Percentiles rank a stretch among this genome's conserved stretches.
These are phyloP conservation scores for Linum tenue DNA, from an alignment of 345 rosid species.

Conservation along the genomic window DNA sequence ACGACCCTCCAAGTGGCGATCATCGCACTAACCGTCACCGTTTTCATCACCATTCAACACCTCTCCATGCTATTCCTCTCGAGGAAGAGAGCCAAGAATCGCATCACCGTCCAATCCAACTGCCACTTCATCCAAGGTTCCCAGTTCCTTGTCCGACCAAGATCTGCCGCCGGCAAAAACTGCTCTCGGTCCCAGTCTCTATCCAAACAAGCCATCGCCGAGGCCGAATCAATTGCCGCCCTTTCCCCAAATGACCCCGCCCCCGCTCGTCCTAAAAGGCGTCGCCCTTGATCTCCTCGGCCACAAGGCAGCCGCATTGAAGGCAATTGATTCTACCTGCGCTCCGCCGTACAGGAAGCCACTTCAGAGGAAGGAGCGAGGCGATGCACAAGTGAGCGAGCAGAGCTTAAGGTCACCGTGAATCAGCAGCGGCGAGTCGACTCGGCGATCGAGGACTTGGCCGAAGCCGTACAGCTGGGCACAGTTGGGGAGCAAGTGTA, in stretches of 20 bases:
- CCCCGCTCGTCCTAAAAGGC: conserved; percentile 45
- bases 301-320: conserved; percentile 44
- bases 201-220: conserved; percentile 43
- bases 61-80: neutral
- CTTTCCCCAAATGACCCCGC: conserved; percentile 46
- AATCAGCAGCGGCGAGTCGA: conserved; percentile 45
- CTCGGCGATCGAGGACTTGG: conserved; percentile 49
- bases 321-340: conserved; percentile 48
- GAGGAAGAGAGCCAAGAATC: neutral
- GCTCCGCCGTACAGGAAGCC: conserved; percentile 36
- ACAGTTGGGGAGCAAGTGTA: conserved; percentile 17
- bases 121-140: neutral
- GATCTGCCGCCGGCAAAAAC: conserved; percentile 2
- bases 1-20: neutral
- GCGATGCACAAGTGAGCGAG: conserved; percentile 42
- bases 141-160: neutral
- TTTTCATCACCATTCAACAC: neutral
- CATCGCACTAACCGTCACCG: neutral
- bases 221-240: conserved; percentile 39
- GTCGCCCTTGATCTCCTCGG: conserved; percentile 42
- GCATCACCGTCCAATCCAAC: neutral
- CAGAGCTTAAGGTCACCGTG: conserved; percentile 48
- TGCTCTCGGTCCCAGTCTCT: conserved; percentile 35
- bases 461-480: conserved; percentile 30
- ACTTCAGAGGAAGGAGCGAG: conserved; percentile 33